Base-by-base conservation (phyloP, 176 grass and related monocot species). In the Lolium rigidum region DNA sequence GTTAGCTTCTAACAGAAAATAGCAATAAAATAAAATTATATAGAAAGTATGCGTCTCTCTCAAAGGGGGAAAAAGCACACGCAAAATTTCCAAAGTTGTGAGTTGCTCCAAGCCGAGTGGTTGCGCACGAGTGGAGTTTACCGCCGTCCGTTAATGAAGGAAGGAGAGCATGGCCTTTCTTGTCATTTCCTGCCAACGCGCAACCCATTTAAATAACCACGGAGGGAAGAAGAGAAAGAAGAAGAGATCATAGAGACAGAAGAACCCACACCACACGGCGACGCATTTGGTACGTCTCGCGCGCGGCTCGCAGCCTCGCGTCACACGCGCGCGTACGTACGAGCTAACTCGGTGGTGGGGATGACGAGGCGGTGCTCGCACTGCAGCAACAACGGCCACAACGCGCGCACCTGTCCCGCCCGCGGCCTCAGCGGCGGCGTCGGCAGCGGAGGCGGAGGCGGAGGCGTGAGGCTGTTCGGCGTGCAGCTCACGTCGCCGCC, bases 341-440 rank as follows among this genome's bases (percentile, higher is more conserved):
- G 26, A 8, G 24, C 25, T 52, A 21, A 26, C 71, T 17, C 5
- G 56, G 22, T 35, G 65, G 31, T 54, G 56, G 81, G 38, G 91
- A 95, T 95, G 93, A 90, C 91, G 88, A 82, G 95, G 83, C 83
- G 95, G 62, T 98, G 95, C 95, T 98, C 95, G 78, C 91, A 95
- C 93, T 98, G 95, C 81, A 92, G 95, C 86, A 98, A 95, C 88
- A 95, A 95, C 88, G 95, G 93, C 72, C 95, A 98, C 87, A 98
- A 98, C 95, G 55, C 95, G 80, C 93, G 95, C 16, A 98, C 95
- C 61, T 95, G 95, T 52, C 95, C 87, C 51, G 39, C 62, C 48
- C 93, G 95, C 58, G 76, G 15, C 41, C 41, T 43, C 41, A 43
- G 41, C 39, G 84, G n/a, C n/a, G n/a, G n/a, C n/a, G n/a, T n/a